Evolutionary conservation across 148 eudicot genomes (phyloP).

Genomic region (Cornus florida): DNA sequence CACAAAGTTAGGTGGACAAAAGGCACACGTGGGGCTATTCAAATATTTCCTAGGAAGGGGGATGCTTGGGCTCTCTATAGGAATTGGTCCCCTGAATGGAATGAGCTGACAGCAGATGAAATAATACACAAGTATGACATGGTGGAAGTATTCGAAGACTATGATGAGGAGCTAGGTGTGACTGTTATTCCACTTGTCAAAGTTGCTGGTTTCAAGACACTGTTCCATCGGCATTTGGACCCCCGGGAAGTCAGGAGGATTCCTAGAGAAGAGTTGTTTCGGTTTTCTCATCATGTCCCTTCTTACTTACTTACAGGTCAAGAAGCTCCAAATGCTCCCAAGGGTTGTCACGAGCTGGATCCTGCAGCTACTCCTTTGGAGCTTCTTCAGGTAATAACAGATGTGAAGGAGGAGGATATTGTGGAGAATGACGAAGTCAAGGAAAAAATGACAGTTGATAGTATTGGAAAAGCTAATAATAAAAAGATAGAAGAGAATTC

Average conservation of each 20-base stretch:
- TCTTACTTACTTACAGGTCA: constrained; percentile 48
- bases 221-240: constrained; percentile 65
- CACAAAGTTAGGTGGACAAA: constrained; percentile 65
- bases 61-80: constrained; percentile 76
- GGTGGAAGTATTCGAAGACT: constrained; percentile 63
- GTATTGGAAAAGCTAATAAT: constrained; percentile 18
- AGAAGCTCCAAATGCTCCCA: constrained; percentile 48
- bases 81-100: constrained; percentile 76
- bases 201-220: constrained; percentile 78
- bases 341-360: constrained; percentile 67
- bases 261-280: constrained; percentile 47
- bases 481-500: constrained; percentile 7
- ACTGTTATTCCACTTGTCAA: constrained; percentile 59
- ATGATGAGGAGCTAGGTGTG: constrained; percentile 49
- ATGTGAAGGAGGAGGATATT: constrained; percentile 29
- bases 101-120: constrained; percentile 53
- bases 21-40: constrained; percentile 39
- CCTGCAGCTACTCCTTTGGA: constrained; percentile 72
- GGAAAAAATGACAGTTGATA: constrained; percentile 10
- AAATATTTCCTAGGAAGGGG: constrained; percentile 61
- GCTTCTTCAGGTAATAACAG: constrained; percentile 46
- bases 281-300: constrained; percentile 71
- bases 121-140: constrained; percentile 64
- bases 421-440: constrained; percentile 16
- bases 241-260: constrained; percentile 40